Evolutionary conservation across 495 filamentous ascomycete genomes (phyloP).

Genomic region (Elaphomyces granulatus): DNA sequence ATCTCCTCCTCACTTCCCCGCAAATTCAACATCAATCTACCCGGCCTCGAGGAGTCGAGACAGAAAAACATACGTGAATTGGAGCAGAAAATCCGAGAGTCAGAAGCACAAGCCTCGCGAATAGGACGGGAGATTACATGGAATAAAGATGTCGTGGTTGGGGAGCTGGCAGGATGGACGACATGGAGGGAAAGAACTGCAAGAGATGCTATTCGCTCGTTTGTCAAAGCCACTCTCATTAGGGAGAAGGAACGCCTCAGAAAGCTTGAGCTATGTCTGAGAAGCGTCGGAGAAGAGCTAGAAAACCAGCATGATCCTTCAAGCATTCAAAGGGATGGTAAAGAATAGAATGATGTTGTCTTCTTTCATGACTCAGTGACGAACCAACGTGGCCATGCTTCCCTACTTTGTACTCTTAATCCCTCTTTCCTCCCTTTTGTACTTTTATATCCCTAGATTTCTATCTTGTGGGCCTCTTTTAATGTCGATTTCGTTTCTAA

Average conservation of each 20-base stretch:
- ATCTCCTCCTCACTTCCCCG: constrained; percentile 32
- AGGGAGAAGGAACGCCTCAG: constrained; percentile 66
- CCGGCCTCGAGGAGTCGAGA: constrained; percentile 71
- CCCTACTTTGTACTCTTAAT: not conserved
- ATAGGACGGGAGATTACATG: constrained; percentile 70
- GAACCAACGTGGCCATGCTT: too few relatives aligned
- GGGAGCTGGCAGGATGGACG: constrained; percentile 87
- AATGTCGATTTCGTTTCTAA: too few relatives aligned
- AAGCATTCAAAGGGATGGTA: not conserved
- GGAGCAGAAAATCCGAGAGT: constrained; percentile 53
- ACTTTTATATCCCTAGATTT: too few relatives aligned
- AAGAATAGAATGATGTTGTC: not conserved
- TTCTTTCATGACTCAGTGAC: not conserved
- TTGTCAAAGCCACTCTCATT: constrained; percentile 65
- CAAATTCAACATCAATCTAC: constrained; percentile 37
- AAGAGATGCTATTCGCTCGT: constrained; percentile 52
- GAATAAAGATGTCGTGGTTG: constrained; percentile 83
- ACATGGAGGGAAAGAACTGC: constrained; percentile 71
- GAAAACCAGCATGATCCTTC: not conserved
- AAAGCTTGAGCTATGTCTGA: constrained; percentile 51
- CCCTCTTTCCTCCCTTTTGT: too few relatives aligned
- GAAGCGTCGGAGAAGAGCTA: constrained; percentile 20
- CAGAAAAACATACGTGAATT: constrained; percentile 66
- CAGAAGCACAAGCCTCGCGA: constrained; percentile 46
- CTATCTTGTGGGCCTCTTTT: too few relatives aligned